Base-by-base conservation (phyloP, 257 asterid genomes). In the Pogostemon cablin region DNA sequence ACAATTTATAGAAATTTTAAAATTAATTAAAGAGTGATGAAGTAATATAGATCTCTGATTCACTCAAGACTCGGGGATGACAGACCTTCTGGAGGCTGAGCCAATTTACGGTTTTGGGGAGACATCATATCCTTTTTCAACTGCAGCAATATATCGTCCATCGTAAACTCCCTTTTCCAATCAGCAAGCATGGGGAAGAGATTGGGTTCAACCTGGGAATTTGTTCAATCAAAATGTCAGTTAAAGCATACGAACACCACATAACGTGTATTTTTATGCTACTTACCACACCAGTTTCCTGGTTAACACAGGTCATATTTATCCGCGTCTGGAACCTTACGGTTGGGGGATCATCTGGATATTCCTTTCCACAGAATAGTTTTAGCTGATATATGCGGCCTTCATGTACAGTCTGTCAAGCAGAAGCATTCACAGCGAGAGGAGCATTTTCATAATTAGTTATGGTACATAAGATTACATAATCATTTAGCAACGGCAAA, bases 301-400 rank as follows among this genome's bases (percentile, higher is more conserved):
- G 87, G 79, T 78, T 86, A 65, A 90, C 90, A 8, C 97, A 90
- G 78, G 79, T 82, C 97, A 90, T 90, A 75, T 88, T 85, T 62
- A 90, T 85, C 85, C 87, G 78, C 3, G 92, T 76, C 69, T 90
- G 97, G 79, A 90, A 90, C 84, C 80, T 85, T 57, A 88, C 96
- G 57, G 78, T 81, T 17, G 97, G 97, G 0, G 89, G 92, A 74
- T 73, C 78, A 50, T 90, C 96, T 3, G 96, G 96, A 81, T 88
- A 90, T 5, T 90, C 96, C 76, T 83, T 80, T 57, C 93, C 97
- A 44, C 97, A 90, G 77, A 88, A 86, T 71, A 90, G 70, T 72
- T 90, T 86, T 77, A 90, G 71, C 66, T 88, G 96, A 79, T 90
- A 88, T 73, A 90, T 90, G 59, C 89, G 92, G 54, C 97, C 96